Percentiles rank a stretch among this genome's conserved stretches.
phyloP scores from a whole-genome alignment of 1,139 yeast species.

The Yamadazyma sp. region DNA sequence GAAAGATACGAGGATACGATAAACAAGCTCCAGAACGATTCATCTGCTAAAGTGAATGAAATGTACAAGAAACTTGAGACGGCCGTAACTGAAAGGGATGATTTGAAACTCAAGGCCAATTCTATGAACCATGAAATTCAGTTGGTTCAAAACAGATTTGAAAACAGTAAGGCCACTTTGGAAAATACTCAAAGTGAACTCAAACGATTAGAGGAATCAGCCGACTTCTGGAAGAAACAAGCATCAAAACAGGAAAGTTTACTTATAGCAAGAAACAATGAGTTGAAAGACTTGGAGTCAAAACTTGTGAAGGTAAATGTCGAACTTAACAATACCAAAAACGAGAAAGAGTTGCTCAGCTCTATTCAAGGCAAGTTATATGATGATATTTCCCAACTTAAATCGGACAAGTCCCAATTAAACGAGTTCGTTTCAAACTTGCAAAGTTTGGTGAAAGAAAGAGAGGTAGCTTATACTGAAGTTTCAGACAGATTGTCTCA shows the following conservation, averaged over 20 bases:
- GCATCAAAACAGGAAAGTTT: constrained; percentile 56
- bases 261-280: constrained; percentile 53
- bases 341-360: constrained; percentile 55
- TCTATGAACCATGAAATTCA: constrained; percentile 33
- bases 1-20: constrained; percentile 28
- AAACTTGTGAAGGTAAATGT: constrained; percentile 45
- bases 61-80: constrained; percentile 30
- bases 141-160: constrained; percentile 33
- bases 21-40: constrained; percentile 31
- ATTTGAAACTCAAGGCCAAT: constrained; percentile 30
- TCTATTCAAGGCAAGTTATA: constrained; percentile 53
- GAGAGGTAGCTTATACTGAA: constrained; percentile 54
- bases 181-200: constrained; percentile 48
- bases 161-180: constrained; percentile 33
- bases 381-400: constrained; percentile 53
- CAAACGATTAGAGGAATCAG: constrained; percentile 46
- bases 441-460: constrained; percentile 62
- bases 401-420: constrained; percentile 60
- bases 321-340: constrained; percentile 48
- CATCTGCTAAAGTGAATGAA: constrained; percentile 22
- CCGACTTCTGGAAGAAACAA: constrained; percentile 51
- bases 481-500: constrained; percentile 49
- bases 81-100: constrained; percentile 28
- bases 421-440: constrained; percentile 61
- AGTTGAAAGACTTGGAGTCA: constrained; percentile 58